Percentiles rank a stretch among this genome's conserved stretches.
These are phyloP conservation scores for Mycena capillaripes DNA, from an alignment of 768 basidiomycete genomes.

Conservation along the genomic window DNA sequence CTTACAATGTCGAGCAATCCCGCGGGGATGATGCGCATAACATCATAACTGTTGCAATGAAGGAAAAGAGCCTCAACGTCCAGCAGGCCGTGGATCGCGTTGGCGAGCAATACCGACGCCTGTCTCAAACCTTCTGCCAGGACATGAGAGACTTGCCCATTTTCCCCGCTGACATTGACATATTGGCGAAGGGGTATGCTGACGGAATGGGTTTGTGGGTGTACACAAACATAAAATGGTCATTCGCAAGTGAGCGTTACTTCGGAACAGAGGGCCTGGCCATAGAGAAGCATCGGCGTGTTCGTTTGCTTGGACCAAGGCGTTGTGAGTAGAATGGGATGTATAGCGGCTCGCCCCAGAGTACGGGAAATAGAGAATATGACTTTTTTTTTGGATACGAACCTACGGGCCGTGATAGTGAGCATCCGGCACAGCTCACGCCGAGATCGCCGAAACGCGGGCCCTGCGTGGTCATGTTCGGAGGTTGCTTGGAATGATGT, in stretches of 20 bases:
- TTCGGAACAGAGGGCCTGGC: neutral
- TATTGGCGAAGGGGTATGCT: neutral
- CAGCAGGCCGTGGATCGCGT: neutral
- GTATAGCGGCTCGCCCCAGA: too few species aligned
- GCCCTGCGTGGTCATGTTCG: too few species aligned
- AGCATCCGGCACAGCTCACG: too few species aligned
- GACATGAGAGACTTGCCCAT: neutral
- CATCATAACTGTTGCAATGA: neutral
- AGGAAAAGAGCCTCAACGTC: neutral
- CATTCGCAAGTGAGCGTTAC: neutral
- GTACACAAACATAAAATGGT: too few species aligned
- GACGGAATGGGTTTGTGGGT: neutral
- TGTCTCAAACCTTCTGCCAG: neutral
- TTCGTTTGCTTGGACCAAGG: too few species aligned
- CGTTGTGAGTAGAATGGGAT: too few species aligned
- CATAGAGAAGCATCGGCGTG: neutral
- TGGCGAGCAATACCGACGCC: neutral
- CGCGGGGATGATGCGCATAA: neutral
- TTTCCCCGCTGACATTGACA: neutral
- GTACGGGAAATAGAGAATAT: too few species aligned
- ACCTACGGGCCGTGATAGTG: too few species aligned
- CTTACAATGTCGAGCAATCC: neutral
- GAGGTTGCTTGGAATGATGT: too few species aligned
- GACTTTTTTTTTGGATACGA: too few species aligned
- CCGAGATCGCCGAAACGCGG: too few species aligned